Base-by-base conservation (phyloP, 352 stramenopile species). In the Phytopythium oedochilum region DNA sequence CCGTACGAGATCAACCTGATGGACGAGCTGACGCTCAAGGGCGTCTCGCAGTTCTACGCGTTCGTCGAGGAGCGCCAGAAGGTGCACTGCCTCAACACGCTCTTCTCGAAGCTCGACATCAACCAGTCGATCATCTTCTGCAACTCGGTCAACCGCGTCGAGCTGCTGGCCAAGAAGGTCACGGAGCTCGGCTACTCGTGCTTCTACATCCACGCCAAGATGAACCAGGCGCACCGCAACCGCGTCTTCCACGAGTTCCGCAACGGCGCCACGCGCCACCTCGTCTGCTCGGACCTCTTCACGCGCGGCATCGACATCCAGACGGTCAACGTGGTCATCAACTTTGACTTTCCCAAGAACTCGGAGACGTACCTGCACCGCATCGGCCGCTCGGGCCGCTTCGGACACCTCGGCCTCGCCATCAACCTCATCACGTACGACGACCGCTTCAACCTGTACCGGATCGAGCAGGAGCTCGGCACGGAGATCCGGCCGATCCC, bases 41-140 rank as follows among this genome's bases (percentile, higher is more conserved):
- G 97, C 75, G 98, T 99, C 20, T 98, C 96, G 9, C 97, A 99
- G 83, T 99, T 98, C 69, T 99, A 99, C 72, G 97, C 97, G 35
- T 99, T 99, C 61, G 96, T 99, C 28, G 97, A 99, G 71, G 97
- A 99, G 66, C 83, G 95, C 28, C 96, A 99, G 73, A 99, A 99
- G 78, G 96, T 99, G 32, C 96, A 99, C 66, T 99, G 96, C 73
- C 89, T 99, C 55, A 98, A 99, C 85, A 99, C 97, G 53, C 90
- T 99, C 22, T 99, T 99, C 73, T 97, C 94, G 51, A 98, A 98
- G 68, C 80, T 99, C 15, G 97, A 99, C 70, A 98, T 99, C 64
- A 99, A 99, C 70, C 97, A 99, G 83, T 98, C 89, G 61, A 99
- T 99, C 72, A 99, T 99, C 60, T 99, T 99, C 66, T 99, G 96